Base-by-base conservation (phyloP, 257 asterid species). In the Marsdenia floribunda region DNA sequence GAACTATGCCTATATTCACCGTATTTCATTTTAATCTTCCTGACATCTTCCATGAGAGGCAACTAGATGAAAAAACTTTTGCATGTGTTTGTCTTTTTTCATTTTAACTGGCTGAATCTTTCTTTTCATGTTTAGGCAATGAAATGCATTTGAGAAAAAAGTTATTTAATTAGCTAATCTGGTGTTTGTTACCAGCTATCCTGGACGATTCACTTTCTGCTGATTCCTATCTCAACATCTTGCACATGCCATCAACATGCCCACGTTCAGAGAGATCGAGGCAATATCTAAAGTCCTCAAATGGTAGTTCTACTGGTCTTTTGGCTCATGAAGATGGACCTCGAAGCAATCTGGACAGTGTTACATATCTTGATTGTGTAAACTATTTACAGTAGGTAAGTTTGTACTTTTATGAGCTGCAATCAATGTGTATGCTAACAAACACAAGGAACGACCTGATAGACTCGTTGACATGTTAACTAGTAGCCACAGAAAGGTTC, bases 391-490 rank as follows among this genome's bases (percentile, higher is more conserved):
- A 90, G 83, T 97, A 94, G 58, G 99, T 89, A 86, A 84, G 96
- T 79, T 38, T 46, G 33, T 67, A 53, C 69, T 94, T 77, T 82
- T 92, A 87, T 97, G 99, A 72, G 97, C 98, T 79, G 97, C 98
- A 73, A 92, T 94, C 42, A 94, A 92, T 78, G 99, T 92, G 64
- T 94, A 94, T 76, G 99, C 99, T 73, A 94, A 92, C 86, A 89
- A 88, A 77, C 98, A 92, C 85, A 94, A 94, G 84, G 99, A 94
- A 85, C 93, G 98, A 19, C 97, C 99, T 47, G 98, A 94, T 86
- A 96, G 99, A 79, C 97, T 94, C 85, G 92, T 90, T 82, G 98
- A 92, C 91, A 92, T 92, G 99, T 83, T 94, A 83, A 90, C 91
- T 66, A 94, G 99, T 80, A 90, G 92, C 84, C 99, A 94, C 88